Percentiles rank a stretch among this genome's conserved stretches.
Conservation (phyloP, 371 early-diverging fungal genomes). For the Rhizopus microsporus region DNA sequence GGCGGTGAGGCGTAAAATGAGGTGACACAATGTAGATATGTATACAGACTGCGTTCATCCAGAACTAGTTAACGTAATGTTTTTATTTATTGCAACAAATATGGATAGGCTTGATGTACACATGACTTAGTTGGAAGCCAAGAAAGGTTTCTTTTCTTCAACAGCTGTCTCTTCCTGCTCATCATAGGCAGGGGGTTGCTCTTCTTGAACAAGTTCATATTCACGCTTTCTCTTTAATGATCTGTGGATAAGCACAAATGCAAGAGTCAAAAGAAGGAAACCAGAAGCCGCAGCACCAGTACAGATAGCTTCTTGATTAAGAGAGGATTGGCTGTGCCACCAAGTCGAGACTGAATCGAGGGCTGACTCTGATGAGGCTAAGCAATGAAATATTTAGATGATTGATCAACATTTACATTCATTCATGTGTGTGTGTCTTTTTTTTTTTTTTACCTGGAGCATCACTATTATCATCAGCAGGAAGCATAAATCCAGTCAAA, state of each 20-base stretch:
- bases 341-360: not conserved
- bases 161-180: slow-evolving; percentile 16
- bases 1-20: too few species aligned
- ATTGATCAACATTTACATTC: not conserved
- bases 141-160: slow-evolving; percentile 39
- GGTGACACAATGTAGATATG: not conserved
- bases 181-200: slow-evolving; percentile 33
- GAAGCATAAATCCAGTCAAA: slow-evolving; percentile 45
- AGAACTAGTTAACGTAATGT: not conserved
- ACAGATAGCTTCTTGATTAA: not conserved
- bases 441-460: not conserved
- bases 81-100: not conserved
- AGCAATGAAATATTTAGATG: not conserved
- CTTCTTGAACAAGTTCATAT: slow-evolving; percentile 17
- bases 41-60: not conserved
- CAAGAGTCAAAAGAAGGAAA: not conserved
- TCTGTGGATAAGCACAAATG: not conserved
- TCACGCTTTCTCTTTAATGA: not conserved
- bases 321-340: not conserved
- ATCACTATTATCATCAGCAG: slow-evolving; percentile 16
- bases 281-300: not conserved
- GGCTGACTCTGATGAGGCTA: too few species aligned
- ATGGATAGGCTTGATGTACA: not conserved
- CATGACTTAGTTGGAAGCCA: slow-evolving; percentile 15
- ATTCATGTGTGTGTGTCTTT: too few species aligned